These are phyloP conservation scores for Pyrus betulifolia DNA, from an alignment of 306 rosid species.

Conservation along the genomic window DNA sequence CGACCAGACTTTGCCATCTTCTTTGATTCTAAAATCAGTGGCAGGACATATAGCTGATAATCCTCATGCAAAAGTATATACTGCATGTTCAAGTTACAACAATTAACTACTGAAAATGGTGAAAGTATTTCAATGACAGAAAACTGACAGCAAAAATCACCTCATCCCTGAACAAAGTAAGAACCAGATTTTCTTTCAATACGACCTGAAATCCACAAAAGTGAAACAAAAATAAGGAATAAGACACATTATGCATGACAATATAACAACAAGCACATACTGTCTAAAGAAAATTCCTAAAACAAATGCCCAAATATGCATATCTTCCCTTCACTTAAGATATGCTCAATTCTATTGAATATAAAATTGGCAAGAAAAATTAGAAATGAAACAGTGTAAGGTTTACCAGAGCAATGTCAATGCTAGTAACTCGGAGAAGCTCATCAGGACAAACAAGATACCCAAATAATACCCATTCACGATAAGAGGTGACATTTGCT, in stretches of 20 bases:
- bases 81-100: slow-evolving; percentile 38
- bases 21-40: slow-evolving; percentile 91
- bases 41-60: slow-evolving; percentile 82
- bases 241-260: slow-evolving; percentile 5
- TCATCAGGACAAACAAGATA: slow-evolving; percentile 99
- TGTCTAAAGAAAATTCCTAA: background rate
- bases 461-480: slow-evolving; percentile 96
- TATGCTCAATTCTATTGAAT: slow-evolving; percentile 12
- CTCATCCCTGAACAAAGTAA: slow-evolving; percentile 92
- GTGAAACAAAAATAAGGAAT: slow-evolving; percentile 5
- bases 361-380: slow-evolving; percentile 1
- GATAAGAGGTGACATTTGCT: slow-evolving; percentile 93
- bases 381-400: slow-evolving; percentile 13
- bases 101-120: slow-evolving; percentile 10
- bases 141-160: slow-evolving; percentile 27
- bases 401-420: slow-evolving; percentile 91
- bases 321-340: background rate
- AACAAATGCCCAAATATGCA: background rate
- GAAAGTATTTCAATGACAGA: background rate
- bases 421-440: slow-evolving; percentile 96
- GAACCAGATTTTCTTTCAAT: slow-evolving; percentile 84
- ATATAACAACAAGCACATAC: background rate
- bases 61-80: slow-evolving; percentile 84
- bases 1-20: slow-evolving; percentile 99
- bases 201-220: slow-evolving; percentile 53